Evolutionary conservation across 164 flowering plant species (phyloP).

Genomic region (Stephania cephalantha): DNA sequence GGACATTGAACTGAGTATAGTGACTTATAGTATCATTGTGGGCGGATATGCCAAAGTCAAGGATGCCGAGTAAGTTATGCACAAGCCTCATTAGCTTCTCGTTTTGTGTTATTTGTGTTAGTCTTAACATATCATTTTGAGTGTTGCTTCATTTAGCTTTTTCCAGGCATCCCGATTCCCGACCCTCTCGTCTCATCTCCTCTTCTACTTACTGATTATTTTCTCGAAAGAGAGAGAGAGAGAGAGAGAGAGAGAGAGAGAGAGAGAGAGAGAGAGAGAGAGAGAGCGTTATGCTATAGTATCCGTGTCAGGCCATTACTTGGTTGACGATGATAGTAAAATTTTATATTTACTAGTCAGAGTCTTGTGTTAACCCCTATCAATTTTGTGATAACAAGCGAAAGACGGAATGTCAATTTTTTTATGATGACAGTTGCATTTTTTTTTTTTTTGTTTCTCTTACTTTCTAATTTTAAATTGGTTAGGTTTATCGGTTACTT

Average conservation of each 20-base stretch:
- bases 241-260: not conserved
- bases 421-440: no score
- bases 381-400: no score
- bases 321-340: no score
- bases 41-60: conserved; percentile 81
- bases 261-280: not conserved
- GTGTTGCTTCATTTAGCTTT: not conserved
- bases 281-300: not conserved
- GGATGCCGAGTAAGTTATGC: conserved; percentile 63
- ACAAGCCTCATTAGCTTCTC: not conserved
- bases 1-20: conserved; percentile 77
- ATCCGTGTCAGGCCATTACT: not conserved
- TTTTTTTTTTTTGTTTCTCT: no score
- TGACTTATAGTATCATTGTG: conserved; percentile 81
- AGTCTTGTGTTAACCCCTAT: no score
- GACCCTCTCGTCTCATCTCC: not conserved
- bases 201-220: not conserved
- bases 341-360: no score
- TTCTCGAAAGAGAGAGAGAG: not conserved
- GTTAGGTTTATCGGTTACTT: not conserved
- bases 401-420: no score
- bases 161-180: not conserved
- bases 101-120: not conserved
- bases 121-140: not conserved
- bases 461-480: no score